These are phyloP conservation scores for Murraya paniculata DNA, from an alignment of 345 rosid species.

Conservation along the genomic window DNA sequence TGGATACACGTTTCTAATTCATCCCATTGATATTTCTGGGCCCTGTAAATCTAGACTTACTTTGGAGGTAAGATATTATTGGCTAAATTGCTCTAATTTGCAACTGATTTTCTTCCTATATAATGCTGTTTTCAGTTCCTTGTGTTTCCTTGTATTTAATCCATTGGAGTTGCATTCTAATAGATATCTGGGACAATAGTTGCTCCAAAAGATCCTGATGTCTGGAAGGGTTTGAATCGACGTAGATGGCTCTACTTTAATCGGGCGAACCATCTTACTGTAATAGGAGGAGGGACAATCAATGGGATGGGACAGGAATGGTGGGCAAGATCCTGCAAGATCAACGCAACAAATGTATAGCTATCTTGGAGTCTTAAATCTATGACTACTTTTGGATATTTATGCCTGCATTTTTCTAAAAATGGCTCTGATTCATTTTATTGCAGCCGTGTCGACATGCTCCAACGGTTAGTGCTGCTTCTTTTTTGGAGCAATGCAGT, in stretches of 20 bases:
- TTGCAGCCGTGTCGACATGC: constrained; percentile 90
- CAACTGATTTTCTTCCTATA: background rate
- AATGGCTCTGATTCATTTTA: constrained; percentile 15
- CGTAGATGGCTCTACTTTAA: constrained; percentile 81
- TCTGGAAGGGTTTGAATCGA: constrained; percentile 68
- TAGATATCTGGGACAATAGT: constrained; percentile 73
- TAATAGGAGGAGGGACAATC: constrained; percentile 76
- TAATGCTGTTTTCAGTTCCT: background rate
- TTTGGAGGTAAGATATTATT: constrained; percentile 41
- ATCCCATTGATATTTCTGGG: constrained; percentile 65
- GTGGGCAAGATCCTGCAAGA: constrained; percentile 90
- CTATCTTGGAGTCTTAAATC: constrained; percentile 12
- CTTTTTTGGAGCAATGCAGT: constrained; percentile 14
- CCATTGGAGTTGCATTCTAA: constrained; percentile 11
- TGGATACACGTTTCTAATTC: constrained; percentile 49
- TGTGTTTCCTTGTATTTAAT: background rate
- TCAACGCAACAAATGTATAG: constrained; percentile 44
- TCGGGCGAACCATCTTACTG: constrained; percentile 63
- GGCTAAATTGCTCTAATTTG: background rate
- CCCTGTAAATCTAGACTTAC: constrained; percentile 82
- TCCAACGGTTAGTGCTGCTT: constrained; percentile 68
- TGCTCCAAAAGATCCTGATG: constrained; percentile 75
- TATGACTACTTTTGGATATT: background rate
- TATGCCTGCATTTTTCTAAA: constrained; percentile 22
- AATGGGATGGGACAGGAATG: constrained; percentile 83